Evolutionary conservation across 1,284 basidiomycete genomes (phyloP).

Genomic region (Mycena sp.): DNA sequence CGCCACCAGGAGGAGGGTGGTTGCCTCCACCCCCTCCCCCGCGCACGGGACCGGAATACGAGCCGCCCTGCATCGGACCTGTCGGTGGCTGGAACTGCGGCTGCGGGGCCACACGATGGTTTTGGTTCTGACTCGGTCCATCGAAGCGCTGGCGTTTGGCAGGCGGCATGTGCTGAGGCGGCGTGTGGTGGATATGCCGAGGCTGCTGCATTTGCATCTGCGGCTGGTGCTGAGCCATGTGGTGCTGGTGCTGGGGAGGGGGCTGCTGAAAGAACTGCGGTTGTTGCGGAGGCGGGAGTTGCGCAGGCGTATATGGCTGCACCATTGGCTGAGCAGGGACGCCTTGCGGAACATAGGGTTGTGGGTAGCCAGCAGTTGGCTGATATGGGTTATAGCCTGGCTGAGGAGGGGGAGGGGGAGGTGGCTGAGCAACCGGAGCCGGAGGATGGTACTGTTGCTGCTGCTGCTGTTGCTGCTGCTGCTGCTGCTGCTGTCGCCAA

Average conservation of each 20-base stretch:
- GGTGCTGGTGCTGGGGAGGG: slow-evolving; percentile 47
- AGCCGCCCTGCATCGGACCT: slow-evolving; percentile 37
- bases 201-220: slow-evolving; percentile 55
- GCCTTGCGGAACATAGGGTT: slow-evolving; percentile 74
- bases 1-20: slow-evolving; percentile 16
- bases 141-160: slow-evolving; percentile 89
- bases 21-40: slow-evolving; percentile 38
- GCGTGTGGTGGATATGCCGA: slow-evolving; percentile 65
- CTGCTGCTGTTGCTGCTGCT: slow-evolving; percentile 55
- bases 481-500: slow-evolving; percentile 73
- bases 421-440: slow-evolving; percentile 54
- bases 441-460: slow-evolving; percentile 63
- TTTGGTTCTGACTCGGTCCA: slow-evolving; percentile 65
- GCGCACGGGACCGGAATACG: slow-evolving; percentile 46
- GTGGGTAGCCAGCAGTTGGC: slow-evolving; percentile 72
- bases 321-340: slow-evolving; percentile 59
- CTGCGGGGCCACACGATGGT: slow-evolving; percentile 52
- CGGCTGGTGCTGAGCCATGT: slow-evolving; percentile 46
- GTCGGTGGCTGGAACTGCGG: slow-evolving; percentile 58
- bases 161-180: slow-evolving; percentile 77
- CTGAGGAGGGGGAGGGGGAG: slow-evolving; percentile 61
- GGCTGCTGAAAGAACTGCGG: slow-evolving; percentile 48
- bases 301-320: slow-evolving; percentile 48
- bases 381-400: slow-evolving; percentile 82
- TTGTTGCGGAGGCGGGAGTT: slow-evolving; percentile 55